A percentile compares a stretch with the other conserved stretches of the same genome.
These are phyloP conservation scores for Escallonia rubra DNA, from an alignment of 129 eudicot species.

Conservation along the genomic window DNA sequence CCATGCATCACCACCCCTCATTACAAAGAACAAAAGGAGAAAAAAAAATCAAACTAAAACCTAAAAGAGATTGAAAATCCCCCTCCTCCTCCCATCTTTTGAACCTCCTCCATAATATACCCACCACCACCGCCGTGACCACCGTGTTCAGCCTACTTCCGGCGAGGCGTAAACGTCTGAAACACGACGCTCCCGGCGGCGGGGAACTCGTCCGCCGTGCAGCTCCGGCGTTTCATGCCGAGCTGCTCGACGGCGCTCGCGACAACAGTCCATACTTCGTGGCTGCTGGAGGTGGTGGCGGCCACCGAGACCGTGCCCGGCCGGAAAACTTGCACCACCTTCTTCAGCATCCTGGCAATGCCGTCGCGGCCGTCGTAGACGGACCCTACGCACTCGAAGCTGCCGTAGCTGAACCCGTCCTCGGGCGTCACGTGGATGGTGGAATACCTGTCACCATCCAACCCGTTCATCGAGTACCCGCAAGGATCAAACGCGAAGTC, in stretches of 20 bases:
- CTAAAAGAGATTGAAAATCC: not conserved
- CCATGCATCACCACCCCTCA: no score
- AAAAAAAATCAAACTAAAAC: not conserved
- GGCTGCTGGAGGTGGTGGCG: slow-evolving; percentile 30
- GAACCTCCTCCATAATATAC: not conserved
- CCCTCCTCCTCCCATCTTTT: not conserved
- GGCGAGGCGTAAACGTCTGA: slow-evolving; percentile 60
- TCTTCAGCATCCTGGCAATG: slow-evolving; percentile 43
- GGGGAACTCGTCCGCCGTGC: slow-evolving; percentile 57
- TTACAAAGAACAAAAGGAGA: no score
- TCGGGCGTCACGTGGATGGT: slow-evolving; percentile 89
- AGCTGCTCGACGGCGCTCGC: slow-evolving; percentile 43
- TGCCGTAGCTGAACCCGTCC: slow-evolving; percentile 84
- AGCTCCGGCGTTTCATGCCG: slow-evolving; percentile 73
- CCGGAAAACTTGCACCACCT: slow-evolving; percentile 62
- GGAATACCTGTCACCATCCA: slow-evolving; percentile 63
- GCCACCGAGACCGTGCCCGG: slow-evolving; percentile 64
- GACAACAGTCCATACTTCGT: slow-evolving; percentile 40
- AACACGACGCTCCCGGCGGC: slow-evolving; percentile 59
- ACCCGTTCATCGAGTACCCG: slow-evolving; percentile 83
- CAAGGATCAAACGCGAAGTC: slow-evolving; percentile 88
- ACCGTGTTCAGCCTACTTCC: slow-evolving; percentile 18
- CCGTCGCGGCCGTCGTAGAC: slow-evolving; percentile 33
- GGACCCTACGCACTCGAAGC: slow-evolving; percentile 74
- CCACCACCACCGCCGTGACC: slow-evolving; percentile 13